Evolutionary conservation across 2,329 filamentous ascomycete genomes (phyloP), one percentile per base, ranked within the genome.

Genomic region (Fusarium pseudonygamai): DNA sequence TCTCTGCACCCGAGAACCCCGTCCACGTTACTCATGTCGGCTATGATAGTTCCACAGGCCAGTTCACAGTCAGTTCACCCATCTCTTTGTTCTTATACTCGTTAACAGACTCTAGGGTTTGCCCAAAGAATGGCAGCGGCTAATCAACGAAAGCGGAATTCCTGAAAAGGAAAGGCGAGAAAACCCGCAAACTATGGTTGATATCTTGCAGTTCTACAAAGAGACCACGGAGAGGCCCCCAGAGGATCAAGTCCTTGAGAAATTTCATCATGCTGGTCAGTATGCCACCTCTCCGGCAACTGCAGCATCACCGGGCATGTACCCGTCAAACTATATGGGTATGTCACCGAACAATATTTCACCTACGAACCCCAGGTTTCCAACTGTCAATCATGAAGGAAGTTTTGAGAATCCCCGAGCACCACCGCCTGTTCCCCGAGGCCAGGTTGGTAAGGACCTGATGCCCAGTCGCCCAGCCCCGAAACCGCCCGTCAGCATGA

Each of bases 21-120:
- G 95, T 98, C 68, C 96, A 98, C 84, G 94, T 99, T 78, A 98
- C 96, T 64, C 96, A 99, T 83, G 96, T 99, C 75, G 96, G 96
- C 77, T 98, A 97, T 82, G 96, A 99, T 83, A 97, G 96, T 84
- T 89, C 93, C 78, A 98, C 96, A 7, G 96, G 96, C 75, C 94
- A 97, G 84, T 99, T 97, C 82, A 98, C 96, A 65, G 95, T 97
- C 87, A 80, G 92, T 89, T 39, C 42, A 28, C 40, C 61, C 13
- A 28, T 63, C 43, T 39, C 70, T 75, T 64, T 55, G 58, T 34
- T 49, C 56, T 58, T 58, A 32, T 64, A 45, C 43, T 42, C 39
- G 55, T 64, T 76, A 70, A 75, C 69, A 65, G 56, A 36, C 37
- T 32, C 26, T 79, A 96, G 95, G 96, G 96, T 73, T 88, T 99